Base-by-base conservation (phyloP, 495 filamentous ascomycete genomes). In the Hypomontagnella submonticulosa region DNA sequence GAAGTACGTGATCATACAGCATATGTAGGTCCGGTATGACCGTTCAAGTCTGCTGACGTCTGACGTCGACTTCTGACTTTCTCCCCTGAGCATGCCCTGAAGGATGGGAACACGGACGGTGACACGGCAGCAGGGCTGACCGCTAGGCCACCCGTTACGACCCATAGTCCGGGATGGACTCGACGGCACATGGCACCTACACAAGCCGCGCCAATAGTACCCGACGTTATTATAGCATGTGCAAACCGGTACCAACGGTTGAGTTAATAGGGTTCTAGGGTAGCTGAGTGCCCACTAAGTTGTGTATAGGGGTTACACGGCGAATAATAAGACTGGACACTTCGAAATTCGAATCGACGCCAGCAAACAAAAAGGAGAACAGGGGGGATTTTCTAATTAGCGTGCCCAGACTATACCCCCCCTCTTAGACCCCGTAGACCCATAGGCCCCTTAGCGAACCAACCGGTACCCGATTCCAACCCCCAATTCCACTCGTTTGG, bases 171-270 rank as follows among this genome's bases (percentile, higher is more conserved):
- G 13, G 57, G 57, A 61, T 61, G 23, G 23, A 27, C 23, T 27
- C 6, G 38, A 23, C 48, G 57, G 57, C 48, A 61, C 57, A 23
- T 40, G 57, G 57, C 48, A 61, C 57, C 57, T 32, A 52, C 42
- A 37, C 15, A 11, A 20, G 15, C 55, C 55, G 34, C 18, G 34
- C 55, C 55, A 58, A 58, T 58, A 40, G 27, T 16, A 46, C 18
- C 43, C n/a, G n/a, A n/a, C n/a, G n/a, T n/a, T n/a, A n/a, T 38
- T 13, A 38, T 38, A 38, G 36, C n/a, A 38, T 10, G 36, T 38
- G n/a, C 10, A 38, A 11, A 38, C 36, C 9, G 23, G 23, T 27
- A 2, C 6, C 23, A 27, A 6, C 23, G 23, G 23, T 27, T 27
- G 23, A 6, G 2, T 27, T 27, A 6, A 27, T 27, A 27, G 23